Percentiles rank a stretch among this genome's conserved stretches.
phyloP scores from a whole-genome alignment of 768 basidiomycete genomes.

The Austroboletus festivus region DNA sequence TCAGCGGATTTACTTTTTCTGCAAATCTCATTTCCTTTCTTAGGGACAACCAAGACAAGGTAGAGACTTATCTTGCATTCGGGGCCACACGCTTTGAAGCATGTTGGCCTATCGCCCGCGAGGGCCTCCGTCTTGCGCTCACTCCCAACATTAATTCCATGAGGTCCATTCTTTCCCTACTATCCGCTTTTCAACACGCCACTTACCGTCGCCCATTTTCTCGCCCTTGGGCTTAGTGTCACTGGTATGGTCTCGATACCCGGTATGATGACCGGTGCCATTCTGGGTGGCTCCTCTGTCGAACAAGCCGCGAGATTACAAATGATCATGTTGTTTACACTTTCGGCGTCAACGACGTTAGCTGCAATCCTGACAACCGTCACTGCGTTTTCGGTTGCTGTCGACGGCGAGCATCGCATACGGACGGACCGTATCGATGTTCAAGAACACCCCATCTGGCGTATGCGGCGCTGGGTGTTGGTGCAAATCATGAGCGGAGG shows the following conservation, averaged over 20 bases:
- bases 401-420: constrained; percentile 69
- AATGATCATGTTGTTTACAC: constrained; percentile 96
- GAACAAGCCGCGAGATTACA: constrained; percentile 83
- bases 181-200: too few relatives aligned
- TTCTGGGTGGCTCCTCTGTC: constrained; percentile 81
- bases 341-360: constrained; percentile 72
- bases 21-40: neutral
- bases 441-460: constrained; percentile 32
- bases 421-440: constrained; percentile 61
- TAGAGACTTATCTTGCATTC: constrained; percentile 83
- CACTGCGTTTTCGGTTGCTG: constrained; percentile 55
- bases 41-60: constrained; percentile 81
- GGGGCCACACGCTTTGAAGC: constrained; percentile 84
- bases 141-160: constrained; percentile 84
- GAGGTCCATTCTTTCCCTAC: constrained; percentile 48
- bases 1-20: neutral
- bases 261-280: constrained; percentile 91
- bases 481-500: constrained; percentile 13
- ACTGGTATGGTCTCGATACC: constrained; percentile 74
- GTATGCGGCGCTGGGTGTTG: constrained; percentile 31
- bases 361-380: constrained; percentile 64
- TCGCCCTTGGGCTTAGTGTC: constrained; percentile 59
- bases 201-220: too few relatives aligned
- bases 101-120: constrained; percentile 71
- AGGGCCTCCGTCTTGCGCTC: constrained; percentile 73